Conservation (phyloP, 2,329 filamentous ascomycete species). For the Neopestalotiopsis rosae region DNA sequence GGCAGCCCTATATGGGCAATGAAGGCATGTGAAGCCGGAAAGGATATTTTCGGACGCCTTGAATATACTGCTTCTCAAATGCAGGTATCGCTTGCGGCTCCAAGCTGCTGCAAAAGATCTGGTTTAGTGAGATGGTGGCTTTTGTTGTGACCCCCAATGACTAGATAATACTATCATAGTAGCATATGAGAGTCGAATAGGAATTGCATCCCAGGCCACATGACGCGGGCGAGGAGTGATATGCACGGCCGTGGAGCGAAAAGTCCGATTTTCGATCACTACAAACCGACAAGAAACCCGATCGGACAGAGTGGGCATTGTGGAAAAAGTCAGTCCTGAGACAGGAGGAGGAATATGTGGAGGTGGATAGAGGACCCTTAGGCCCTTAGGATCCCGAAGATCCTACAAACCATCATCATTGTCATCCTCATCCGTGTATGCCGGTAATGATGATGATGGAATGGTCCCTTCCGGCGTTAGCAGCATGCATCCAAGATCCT, state of each 20-base stretch:
- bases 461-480: neutral
- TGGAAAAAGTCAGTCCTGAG: neutral
- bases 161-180: neutral
- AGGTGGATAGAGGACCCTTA: neutral
- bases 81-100: neutral
- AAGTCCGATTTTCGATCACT: neutral
- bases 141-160: neutral
- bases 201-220: neutral
- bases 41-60: neutral
- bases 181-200: no score
- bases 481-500: neutral
- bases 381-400: neutral
- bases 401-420: neutral
- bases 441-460: neutral
- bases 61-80: neutral
- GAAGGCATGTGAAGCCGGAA: neutral
- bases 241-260: neutral
- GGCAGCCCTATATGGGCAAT: neutral
- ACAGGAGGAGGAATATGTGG: neutral
- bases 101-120: neutral
- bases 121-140: no score
- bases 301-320: slow-evolving; percentile 1
- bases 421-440: neutral
- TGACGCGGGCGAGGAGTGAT: neutral
- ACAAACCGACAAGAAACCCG: neutral